A percentile compares a stretch with the other conserved stretches of the same genome.
Conservation (phyloP, 306 rosid species). For the Quercus engelmannii region DNA sequence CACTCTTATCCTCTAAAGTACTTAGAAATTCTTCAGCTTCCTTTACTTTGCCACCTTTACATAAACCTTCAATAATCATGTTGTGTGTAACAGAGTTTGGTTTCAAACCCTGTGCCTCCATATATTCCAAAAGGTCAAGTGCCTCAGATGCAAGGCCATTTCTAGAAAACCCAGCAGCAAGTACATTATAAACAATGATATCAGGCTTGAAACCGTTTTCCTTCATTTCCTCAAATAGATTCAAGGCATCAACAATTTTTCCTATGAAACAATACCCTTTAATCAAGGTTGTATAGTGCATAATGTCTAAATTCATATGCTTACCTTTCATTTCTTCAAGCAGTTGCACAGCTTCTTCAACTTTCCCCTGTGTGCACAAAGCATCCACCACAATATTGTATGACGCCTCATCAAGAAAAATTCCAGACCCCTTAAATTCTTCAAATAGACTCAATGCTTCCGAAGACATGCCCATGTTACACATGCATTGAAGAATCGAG, state of each 20-base stretch:
- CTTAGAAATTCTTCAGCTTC: conserved; percentile 56
- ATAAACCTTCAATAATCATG: conserved; percentile 67
- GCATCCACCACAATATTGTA: conserved; percentile 65
- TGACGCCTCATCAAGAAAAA: conserved; percentile 58
- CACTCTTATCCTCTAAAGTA: conserved; percentile 47
- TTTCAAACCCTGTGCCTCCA: conserved; percentile 54
- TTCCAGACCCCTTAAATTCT: conserved; percentile 40
- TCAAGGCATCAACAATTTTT: conserved; percentile 32
- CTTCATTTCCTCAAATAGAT: conserved; percentile 50
- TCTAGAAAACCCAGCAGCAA: conserved; percentile 60
- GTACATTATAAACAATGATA: conserved; percentile 59
- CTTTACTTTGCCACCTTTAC: conserved; percentile 50
- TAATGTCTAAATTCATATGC: conserved; percentile 46
- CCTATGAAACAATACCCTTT: conserved; percentile 56
- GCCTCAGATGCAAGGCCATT: conserved; percentile 40
- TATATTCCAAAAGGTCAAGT: conserved; percentile 39
- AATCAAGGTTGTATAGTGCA: conserved; percentile 78
- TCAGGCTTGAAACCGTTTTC: conserved; percentile 66
- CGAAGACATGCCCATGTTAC: conserved; percentile 50
- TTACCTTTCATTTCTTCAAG: conserved; percentile 58
- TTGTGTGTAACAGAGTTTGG: conserved; percentile 52
- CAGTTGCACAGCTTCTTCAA: conserved; percentile 60
- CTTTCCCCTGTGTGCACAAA: conserved; percentile 57
- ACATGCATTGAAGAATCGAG: conserved; percentile 64
- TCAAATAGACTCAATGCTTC: conserved; percentile 50